Conservation (phyloP, 2,329 filamentous ascomycete genomes). For the Apiospora hydei region DNA sequence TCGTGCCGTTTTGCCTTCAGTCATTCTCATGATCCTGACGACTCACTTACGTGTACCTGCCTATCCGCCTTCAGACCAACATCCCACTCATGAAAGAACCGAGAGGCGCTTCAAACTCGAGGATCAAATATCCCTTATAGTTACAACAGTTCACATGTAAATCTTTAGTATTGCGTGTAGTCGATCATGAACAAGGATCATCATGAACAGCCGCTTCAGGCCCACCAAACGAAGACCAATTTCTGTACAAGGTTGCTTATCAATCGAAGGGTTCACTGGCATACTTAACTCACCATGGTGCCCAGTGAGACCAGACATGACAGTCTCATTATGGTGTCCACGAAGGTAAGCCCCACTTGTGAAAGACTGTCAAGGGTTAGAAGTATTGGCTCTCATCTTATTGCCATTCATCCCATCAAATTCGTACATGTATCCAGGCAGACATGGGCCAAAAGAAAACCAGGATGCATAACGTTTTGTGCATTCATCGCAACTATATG, state of each 20-base stretch:
- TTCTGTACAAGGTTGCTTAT: neutral
- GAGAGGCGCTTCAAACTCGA: neutral
- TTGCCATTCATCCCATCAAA: neutral
- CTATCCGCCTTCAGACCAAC: neutral
- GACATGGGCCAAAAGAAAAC: neutral
- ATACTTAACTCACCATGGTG: neutral
- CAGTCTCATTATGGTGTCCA: neutral
- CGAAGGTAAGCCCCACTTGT: neutral
- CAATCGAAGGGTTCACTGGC: neutral
- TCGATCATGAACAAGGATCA: neutral
- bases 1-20: too few species aligned
- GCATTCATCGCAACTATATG: neutral
- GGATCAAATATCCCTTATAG: too few species aligned
- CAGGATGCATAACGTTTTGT: neutral
- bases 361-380: neutral
- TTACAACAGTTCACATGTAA: neutral
- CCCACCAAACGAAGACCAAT: neutral
- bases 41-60: neutral
- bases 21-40: neutral
- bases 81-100: neutral
- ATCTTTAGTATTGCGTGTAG: neutral
- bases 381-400: neutral
- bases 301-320: neutral
- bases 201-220: neutral
- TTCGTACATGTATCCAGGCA: neutral